Evolutionary conservation across 805 yeast species (phyloP).

Genomic region (Myxozyma sirexii): DNA sequence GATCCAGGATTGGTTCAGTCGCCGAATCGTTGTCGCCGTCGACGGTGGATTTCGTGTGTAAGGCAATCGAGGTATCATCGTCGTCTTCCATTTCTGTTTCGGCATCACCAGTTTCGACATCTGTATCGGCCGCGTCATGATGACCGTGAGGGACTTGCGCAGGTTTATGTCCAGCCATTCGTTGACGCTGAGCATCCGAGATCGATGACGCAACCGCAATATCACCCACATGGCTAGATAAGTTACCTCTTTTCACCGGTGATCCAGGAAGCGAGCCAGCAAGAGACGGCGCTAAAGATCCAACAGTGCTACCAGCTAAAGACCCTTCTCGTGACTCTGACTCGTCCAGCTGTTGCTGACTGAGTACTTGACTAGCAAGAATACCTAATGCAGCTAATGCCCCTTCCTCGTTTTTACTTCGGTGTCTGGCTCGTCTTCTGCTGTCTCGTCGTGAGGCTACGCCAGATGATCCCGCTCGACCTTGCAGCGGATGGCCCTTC

Average conservation of each 20-base stretch:
- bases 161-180: background rate
- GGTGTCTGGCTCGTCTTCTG: conserved; percentile 19
- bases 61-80: background rate
- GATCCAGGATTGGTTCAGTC: conserved; percentile 3
- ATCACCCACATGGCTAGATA: background rate
- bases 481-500: conserved; percentile 42
- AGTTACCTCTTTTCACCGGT: background rate
- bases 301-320: background rate
- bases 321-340: conserved; percentile 2
- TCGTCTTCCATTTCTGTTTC: conserved; percentile 8
- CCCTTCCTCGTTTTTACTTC: conserved; percentile 25
- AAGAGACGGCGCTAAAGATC: background rate
- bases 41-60: background rate
- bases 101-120: conserved; percentile 3
- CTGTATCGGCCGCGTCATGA: background rate
- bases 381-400: conserved; percentile 57
- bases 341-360: conserved; percentile 24
- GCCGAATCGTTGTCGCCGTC: background rate
- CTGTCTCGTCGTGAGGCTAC: background rate
- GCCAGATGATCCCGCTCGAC: conserved; percentile 19
- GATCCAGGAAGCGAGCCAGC: conserved; percentile 7
- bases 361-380: conserved; percentile 52
- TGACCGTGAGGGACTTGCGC: background rate
- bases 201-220: background rate
- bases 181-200: conserved; percentile 5